Percentiles rank a stretch among this genome's conserved stretches.
Evolutionary conservation across 495 filamentous ascomycete species (phyloP).

Genomic region (Aspergillus kassunensis): DNA sequence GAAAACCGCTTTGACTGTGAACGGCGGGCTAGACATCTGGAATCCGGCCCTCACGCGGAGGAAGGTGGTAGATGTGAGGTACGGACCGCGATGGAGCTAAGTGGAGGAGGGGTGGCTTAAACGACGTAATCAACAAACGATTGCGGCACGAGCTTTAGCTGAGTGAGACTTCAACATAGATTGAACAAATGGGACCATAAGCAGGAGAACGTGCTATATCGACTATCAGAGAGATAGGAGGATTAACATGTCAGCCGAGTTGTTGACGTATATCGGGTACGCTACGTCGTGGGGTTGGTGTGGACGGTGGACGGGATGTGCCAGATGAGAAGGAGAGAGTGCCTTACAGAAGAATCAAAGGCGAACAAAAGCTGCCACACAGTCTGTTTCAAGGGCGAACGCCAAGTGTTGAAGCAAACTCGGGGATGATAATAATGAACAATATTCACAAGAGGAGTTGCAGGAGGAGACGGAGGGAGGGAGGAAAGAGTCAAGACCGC

Average conservation of each 20-base stretch:
- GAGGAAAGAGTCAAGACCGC: conserved; percentile 21
- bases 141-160: conserved; percentile 8
- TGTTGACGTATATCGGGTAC: conserved; percentile 16
- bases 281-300: conserved; percentile 7
- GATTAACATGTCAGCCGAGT: conserved; percentile 23
- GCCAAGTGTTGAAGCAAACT: conserved; percentile 1
- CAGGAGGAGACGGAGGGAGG: conserved; percentile 11
- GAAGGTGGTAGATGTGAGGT: conserved; percentile 14
- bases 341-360: conserved; percentile 8
- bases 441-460: conserved; percentile 13
- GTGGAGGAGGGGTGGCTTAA: conserved; percentile 8
- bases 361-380: neutral
- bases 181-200: conserved; percentile 12
- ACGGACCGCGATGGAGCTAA: conserved; percentile 13
- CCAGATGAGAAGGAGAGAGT: neutral
- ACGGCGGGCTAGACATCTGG: conserved; percentile 72
- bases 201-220: conserved; percentile 8
- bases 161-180: conserved; percentile 7
- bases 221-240: conserved; percentile 8
- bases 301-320: neutral
- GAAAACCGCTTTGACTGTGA: conserved; percentile 92
- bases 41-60: conserved; percentile 23
- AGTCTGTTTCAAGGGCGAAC: conserved; percentile 1
- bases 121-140: conserved; percentile 4
- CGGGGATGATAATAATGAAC: conserved; percentile 10